These are phyloP conservation scores for Chytriomyces sp. DNA, from an alignment of 192 early-diverging fungal genomes.

Conservation along the genomic window DNA sequence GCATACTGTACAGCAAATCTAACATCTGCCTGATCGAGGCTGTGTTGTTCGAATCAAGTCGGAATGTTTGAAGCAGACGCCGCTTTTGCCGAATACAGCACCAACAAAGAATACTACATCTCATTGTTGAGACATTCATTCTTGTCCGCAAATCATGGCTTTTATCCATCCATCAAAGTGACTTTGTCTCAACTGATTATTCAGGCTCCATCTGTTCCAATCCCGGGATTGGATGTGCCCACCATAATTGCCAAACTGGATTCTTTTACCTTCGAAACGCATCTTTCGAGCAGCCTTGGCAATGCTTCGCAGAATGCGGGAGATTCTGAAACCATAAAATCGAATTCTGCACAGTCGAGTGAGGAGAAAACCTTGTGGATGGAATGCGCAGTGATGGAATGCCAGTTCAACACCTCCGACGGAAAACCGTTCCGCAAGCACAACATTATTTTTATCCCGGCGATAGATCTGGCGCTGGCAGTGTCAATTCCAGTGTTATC, in stretches of 20 bases:
- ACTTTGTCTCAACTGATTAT: neutral
- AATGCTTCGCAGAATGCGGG: neutral
- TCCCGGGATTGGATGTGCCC: slow-evolving; percentile 22
- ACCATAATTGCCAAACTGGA: slow-evolving; percentile 1
- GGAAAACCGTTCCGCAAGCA: slow-evolving; percentile 1
- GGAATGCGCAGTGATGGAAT: neutral
- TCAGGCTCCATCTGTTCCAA: neutral
- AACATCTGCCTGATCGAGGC: no score
- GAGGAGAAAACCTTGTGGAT: slow-evolving; percentile 17
- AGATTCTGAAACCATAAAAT: neutral
- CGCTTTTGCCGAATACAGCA: slow-evolving; percentile 14
- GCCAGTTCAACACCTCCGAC: neutral
- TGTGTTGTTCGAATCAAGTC: no score
- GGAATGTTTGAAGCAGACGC: neutral
- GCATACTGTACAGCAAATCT: no score
- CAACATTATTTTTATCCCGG: slow-evolving; percentile 16
- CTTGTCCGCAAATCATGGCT: slow-evolving; percentile 18
- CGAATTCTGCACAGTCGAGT: no score
- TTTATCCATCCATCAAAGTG: slow-evolving; percentile 11
- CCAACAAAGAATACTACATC: slow-evolving; percentile 19
- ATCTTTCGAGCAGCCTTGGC: neutral
- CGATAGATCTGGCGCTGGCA: neutral
- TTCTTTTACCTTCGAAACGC: neutral
- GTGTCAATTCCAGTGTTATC: slow-evolving; percentile 25
- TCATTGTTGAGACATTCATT: slow-evolving; percentile 26